Evolutionary conservation across 2,329 filamentous ascomycete genomes (phyloP).

Genomic region (Curvularia lunata): DNA sequence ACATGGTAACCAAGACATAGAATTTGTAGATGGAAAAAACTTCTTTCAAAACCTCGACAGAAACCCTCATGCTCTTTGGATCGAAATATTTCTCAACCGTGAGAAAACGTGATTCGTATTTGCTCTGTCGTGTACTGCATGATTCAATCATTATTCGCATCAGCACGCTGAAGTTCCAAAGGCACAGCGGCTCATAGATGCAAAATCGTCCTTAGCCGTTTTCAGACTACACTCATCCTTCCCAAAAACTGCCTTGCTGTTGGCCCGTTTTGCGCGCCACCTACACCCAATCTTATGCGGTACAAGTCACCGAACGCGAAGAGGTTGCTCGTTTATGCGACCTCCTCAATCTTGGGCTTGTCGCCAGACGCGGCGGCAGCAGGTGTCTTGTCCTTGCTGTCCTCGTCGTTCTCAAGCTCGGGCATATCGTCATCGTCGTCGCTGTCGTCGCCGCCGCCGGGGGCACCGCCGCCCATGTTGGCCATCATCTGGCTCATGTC

Average conservation of each 20-base stretch:
- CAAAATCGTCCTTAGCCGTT: conserved; percentile 5
- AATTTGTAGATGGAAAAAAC: background rate
- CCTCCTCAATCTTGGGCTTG: conserved; percentile 57
- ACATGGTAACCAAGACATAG: conserved; percentile 51
- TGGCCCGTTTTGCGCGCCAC: conserved; percentile 14
- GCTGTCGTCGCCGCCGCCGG: conserved; percentile 49
- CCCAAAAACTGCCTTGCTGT: conserved; percentile 15
- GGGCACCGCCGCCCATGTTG: conserved; percentile 43
- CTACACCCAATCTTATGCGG: conserved; percentile 4
- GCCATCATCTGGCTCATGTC: conserved; percentile 43
- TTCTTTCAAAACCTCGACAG: background rate
- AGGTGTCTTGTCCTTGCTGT: conserved; percentile 30
- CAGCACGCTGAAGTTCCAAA: conserved; percentile 11
- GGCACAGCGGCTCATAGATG: conserved; percentile 8
- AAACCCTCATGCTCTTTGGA: background rate
- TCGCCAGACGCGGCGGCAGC: conserved; percentile 42
- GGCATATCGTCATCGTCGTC: conserved; percentile 78
- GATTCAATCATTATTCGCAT: conserved; percentile 22
- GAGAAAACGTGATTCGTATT: conserved; percentile 18
- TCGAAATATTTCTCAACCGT: background rate
- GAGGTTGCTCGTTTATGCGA: conserved; percentile 36
- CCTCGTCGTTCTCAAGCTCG: conserved; percentile 60
- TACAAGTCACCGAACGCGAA: conserved; percentile 22
- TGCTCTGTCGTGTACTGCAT: conserved; percentile 25
- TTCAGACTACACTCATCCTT: conserved; percentile 8